Conservation (phyloP, 1,139 yeast genomes). For the Debaryomyces psychrophilus region DNA sequence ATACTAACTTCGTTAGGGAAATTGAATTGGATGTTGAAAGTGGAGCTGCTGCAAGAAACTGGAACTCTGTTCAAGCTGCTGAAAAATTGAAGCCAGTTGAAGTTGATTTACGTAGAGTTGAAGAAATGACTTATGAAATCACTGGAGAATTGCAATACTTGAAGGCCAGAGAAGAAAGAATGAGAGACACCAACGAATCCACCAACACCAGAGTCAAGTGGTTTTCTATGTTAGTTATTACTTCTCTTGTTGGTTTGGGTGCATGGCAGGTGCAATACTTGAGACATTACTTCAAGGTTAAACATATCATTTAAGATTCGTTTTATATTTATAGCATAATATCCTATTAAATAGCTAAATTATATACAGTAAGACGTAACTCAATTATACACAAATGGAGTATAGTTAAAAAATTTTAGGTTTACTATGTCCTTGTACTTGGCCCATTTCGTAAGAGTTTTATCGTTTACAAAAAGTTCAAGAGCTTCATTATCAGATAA, state of each 20-base stretch:
- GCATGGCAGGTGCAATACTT: conserved; percentile 90
- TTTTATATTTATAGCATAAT: background rate
- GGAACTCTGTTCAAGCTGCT: conserved; percentile 92
- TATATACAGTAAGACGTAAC: conserved; percentile 1
- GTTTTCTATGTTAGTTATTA: conserved; percentile 71
- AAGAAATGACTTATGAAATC: conserved; percentile 82
- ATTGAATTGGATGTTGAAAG: conserved; percentile 91
- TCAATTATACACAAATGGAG: background rate
- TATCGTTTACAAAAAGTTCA: background rate
- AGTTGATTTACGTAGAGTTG: conserved; percentile 81
- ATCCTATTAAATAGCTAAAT: conserved; percentile 2
- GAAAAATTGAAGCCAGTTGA: conserved; percentile 94
- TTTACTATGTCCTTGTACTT: background rate
- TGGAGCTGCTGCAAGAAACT: conserved; percentile 96
- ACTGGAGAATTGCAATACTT: conserved; percentile 77
- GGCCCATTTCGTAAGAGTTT: conserved; percentile 1
- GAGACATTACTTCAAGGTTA: conserved; percentile 90
- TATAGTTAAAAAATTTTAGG: conserved; percentile 2
- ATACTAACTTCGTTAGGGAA: conserved; percentile 52
- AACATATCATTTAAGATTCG: conserved; percentile 72
- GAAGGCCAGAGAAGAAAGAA: conserved; percentile 82
- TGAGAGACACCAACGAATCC: conserved; percentile 96
- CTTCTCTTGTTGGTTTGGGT: conserved; percentile 76
- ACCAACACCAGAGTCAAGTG: conserved; percentile 86
- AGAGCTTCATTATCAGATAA: conserved; percentile 5